These are phyloP conservation scores for Cercophora newfieldiana DNA, from an alignment of 495 filamentous ascomycete genomes.

Conservation along the genomic window DNA sequence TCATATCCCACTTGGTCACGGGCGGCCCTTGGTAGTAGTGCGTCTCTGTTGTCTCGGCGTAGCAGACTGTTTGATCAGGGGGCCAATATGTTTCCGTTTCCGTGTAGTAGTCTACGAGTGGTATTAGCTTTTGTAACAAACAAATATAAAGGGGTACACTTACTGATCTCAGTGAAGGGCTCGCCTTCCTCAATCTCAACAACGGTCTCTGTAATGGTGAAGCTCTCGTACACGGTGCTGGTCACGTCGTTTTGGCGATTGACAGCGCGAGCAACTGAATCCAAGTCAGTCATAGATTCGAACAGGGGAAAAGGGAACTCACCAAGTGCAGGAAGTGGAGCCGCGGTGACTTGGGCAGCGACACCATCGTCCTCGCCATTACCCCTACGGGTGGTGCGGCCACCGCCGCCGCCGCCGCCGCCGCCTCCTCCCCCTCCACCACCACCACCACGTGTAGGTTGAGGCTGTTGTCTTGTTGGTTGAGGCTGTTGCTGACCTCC, in stretches of 20 bases:
- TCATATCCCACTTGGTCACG: slow-evolving; percentile 27
- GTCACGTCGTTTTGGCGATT: slow-evolving; percentile 21
- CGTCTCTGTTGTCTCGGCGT: slow-evolving; percentile 28
- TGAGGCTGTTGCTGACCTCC: neutral
- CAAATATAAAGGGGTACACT: neutral
- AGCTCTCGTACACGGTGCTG: slow-evolving; percentile 28
- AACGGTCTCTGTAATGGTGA: slow-evolving; percentile 26
- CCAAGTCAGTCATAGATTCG: neutral
- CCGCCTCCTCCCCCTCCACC: neutral
- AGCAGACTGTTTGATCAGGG: slow-evolving; percentile 29
- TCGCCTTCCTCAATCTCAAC: slow-evolving; percentile 19
- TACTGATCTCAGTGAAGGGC: slow-evolving; percentile 26
- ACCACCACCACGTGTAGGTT: neutral
- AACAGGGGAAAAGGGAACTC: neutral
- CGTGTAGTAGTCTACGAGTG: slow-evolving; percentile 21
- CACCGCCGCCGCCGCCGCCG: neutral
- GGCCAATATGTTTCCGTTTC: slow-evolving; percentile 26
- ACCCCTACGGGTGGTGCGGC: neutral
- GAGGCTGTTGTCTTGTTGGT: neutral
- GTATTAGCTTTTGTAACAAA: neutral
- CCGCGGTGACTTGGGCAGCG: neutral
- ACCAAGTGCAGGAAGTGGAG: slow-evolving; percentile 10
- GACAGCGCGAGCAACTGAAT: slow-evolving; percentile 10
- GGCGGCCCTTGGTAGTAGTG: slow-evolving; percentile 29
- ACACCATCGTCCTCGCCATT: neutral